Conservation (phyloP, 257 asterid species). For the Lantana camara region DNA sequence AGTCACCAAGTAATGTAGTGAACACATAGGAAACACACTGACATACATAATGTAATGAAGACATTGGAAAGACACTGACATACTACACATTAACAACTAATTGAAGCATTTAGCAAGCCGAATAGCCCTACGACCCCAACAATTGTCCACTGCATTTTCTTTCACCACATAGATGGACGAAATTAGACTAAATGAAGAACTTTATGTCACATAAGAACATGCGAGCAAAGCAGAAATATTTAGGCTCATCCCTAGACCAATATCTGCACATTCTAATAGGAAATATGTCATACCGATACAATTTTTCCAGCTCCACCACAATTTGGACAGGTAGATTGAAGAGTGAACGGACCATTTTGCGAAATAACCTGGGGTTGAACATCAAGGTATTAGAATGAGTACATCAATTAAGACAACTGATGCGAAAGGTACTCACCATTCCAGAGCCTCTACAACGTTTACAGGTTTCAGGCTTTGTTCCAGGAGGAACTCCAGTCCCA, state of each 20-base stretch:
- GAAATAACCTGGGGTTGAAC: slow-evolving; percentile 45
- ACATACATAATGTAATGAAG: no score
- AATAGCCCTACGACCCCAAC: no score
- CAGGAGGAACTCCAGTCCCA: slow-evolving; percentile 95
- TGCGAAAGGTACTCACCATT: slow-evolving; percentile 50
- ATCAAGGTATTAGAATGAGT: slow-evolving; percentile 23
- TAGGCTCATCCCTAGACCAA: no score
- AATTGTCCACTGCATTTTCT: no score
- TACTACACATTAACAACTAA: no score
- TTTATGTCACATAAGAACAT: no score
- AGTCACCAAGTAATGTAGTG: no score
- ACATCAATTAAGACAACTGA: slow-evolving; percentile 15
- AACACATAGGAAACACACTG: no score
- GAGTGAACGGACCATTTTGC: slow-evolving; percentile 60
- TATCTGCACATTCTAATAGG: slow-evolving; percentile 11
- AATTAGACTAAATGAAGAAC: no score
- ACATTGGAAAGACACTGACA: no score
- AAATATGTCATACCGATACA: slow-evolving; percentile 59
- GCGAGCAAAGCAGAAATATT: slow-evolving; percentile 19
- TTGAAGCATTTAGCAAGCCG: no score
- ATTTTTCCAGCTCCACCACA: slow-evolving; percentile 81
- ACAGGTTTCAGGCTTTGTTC: slow-evolving; percentile 90
- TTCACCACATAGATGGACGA: no score
- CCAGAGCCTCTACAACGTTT: slow-evolving; percentile 87
- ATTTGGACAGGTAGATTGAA: slow-evolving; percentile 57